phyloP scores from a whole-genome alignment of 192 early-diverging fungal species.

The Lobosporangium transversale region DNA sequence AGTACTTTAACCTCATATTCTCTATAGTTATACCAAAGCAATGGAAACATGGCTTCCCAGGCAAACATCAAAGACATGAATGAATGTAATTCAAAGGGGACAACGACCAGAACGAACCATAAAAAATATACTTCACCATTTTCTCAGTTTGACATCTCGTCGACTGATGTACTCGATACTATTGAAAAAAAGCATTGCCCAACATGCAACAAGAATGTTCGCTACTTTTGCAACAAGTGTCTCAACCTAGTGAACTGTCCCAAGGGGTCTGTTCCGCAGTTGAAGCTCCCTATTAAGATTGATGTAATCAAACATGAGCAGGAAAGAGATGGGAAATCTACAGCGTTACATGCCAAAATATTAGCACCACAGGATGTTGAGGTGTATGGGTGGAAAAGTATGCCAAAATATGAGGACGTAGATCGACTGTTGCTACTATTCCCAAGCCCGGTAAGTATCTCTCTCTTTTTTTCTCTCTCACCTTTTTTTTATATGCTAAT shows the following conservation, averaged over 20 bases:
- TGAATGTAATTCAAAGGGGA: too few relatives aligned
- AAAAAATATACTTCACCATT: conserved; percentile 41
- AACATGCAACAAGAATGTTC: conserved; percentile 69
- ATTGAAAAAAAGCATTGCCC: conserved; percentile 63
- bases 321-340: conserved; percentile 88
- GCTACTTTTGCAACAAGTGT: conserved; percentile 82
- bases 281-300: conserved; percentile 76
- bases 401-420: conserved; percentile 70
- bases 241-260: conserved; percentile 59
- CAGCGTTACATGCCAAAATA: conserved; percentile 85
- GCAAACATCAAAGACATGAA: not conserved
- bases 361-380: conserved; percentile 75
- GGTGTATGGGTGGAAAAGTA: conserved; percentile 65
- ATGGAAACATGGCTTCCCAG: not conserved
- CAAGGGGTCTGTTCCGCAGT: conserved; percentile 62
- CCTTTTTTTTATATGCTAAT: not conserved
- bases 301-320: conserved; percentile 83
- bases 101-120: conserved; percentile 2
- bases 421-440: conserved; percentile 80
- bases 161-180: conserved; percentile 46
- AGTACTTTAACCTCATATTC: too few relatives aligned
- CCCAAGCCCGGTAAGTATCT: conserved; percentile 76
- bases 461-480: not conserved
- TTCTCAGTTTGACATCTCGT: conserved; percentile 42
- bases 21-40: too few relatives aligned